Evolutionary conservation across 352 stramenopile species (phyloP).

Genomic region (Lagenidium giganteum): DNA sequence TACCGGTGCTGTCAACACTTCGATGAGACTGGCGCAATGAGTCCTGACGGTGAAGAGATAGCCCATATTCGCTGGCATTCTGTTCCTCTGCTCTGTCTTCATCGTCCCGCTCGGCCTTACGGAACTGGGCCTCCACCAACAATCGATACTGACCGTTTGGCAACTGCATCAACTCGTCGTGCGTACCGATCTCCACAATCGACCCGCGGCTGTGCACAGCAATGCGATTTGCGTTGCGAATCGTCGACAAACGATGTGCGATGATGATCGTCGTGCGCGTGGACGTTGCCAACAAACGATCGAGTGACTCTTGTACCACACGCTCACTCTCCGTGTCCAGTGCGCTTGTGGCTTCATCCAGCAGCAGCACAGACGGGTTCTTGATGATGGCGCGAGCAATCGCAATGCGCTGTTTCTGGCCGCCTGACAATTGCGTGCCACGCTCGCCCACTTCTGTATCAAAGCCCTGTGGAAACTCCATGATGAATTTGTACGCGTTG

Average conservation of each 20-base stretch:
- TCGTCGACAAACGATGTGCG: slow-evolving; percentile 85
- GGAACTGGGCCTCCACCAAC: slow-evolving; percentile 15
- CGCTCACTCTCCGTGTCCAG: slow-evolving; percentile 2
- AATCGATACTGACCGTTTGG: slow-evolving; percentile 13
- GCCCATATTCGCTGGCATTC: background rate
- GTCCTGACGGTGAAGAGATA: too few species aligned
- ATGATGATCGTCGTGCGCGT: slow-evolving; percentile 83
- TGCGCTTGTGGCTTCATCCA: slow-evolving; percentile 3
- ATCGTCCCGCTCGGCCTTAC: slow-evolving; percentile 10
- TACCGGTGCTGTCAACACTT: too few species aligned
- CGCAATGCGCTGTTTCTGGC: slow-evolving; percentile 39
- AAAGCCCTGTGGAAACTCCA: slow-evolving; percentile 52
- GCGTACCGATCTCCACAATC: slow-evolving; percentile 87
- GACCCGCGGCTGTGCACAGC: slow-evolving; percentile 82
- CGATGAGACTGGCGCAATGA: too few species aligned
- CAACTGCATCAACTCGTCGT: slow-evolving; percentile 72
- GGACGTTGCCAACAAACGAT: slow-evolving; percentile 16
- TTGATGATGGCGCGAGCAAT: slow-evolving; percentile 85
- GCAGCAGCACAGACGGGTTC: slow-evolving; percentile 67
- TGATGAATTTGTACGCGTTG: slow-evolving; percentile 5
- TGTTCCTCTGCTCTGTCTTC: slow-evolving; percentile 1
- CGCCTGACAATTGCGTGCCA: slow-evolving; percentile 1
- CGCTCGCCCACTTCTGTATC: slow-evolving; percentile 75
- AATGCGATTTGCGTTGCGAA: slow-evolving; percentile 90
- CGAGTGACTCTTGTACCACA: slow-evolving; percentile 30